Conservation (phyloP, 129 eudicot species). For the Saposhnikovia divaricata region DNA sequence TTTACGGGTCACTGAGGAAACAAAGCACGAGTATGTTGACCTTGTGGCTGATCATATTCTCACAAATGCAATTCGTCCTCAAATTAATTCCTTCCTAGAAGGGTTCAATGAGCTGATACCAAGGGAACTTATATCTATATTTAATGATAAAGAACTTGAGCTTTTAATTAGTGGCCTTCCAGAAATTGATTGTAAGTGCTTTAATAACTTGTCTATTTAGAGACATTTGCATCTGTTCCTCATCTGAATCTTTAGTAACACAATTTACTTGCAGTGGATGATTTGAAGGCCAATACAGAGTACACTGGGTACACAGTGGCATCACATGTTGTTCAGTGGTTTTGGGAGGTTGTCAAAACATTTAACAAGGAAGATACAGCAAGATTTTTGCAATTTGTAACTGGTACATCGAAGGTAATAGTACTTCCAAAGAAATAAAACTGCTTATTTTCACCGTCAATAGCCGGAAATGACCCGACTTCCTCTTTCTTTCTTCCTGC, state of each 20-base stretch:
- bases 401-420: conserved; percentile 95
- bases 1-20: conserved; percentile 90
- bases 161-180: conserved; percentile 96
- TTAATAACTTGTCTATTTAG: not conserved
- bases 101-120: conserved; percentile 93
- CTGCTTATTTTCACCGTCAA: not conserved
- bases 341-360: conserved; percentile 90
- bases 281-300: conserved; percentile 88
- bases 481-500: not conserved
- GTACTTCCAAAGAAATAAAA: not conserved
- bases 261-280: conserved; percentile 63
- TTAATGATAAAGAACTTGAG: conserved; percentile 97
- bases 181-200: conserved; percentile 82
- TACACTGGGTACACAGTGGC: conserved; percentile 84
- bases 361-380: conserved; percentile 95
- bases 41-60: conserved; percentile 97
- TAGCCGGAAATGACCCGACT: not conserved
- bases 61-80: conserved; percentile 96
- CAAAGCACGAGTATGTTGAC: conserved; percentile 97
- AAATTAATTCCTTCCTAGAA: conserved; percentile 80
- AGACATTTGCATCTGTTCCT: not conserved
- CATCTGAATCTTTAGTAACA: conserved; percentile 5
- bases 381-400: conserved; percentile 88
- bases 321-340: conserved; percentile 76
- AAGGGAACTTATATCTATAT: conserved; percentile 75